Evolutionary conservation across 257 asterid genomes (phyloP), one percentile per base, ranked within the genome.

Genomic region (Scutellaria minor): DNA sequence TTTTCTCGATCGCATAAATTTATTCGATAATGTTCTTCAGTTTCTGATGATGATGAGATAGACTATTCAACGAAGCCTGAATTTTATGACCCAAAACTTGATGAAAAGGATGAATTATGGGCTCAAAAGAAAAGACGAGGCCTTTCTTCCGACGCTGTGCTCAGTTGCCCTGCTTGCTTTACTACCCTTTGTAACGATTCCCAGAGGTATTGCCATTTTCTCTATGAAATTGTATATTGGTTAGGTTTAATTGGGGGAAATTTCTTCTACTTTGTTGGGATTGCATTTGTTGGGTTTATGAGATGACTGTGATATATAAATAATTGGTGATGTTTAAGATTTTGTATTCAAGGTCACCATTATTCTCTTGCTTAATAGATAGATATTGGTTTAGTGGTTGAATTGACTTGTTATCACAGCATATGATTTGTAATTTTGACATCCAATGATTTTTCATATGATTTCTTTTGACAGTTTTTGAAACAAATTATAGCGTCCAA

Each of bases 131-230:
- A 84, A 72, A 80, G 94, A 66, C 66, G 82, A 64, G 96, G 96
- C 39, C 87, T 71, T 54, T 65, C 31, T 58, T 90, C 97, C 68
- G 98, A 93, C 74, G 98, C 94, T 52, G 88, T 87, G 27, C 98
- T 93, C 61, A 87, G 87, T 77, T 93, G 98, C 83, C 98, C 98
- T 68, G 98, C 97, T 82, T 93, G 97, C 85, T 93, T 91, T 77
- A 90, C 96, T 68, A 93, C 96, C 51, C 90, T 93, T 55, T 93
- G 92, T 76, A 73, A 89, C 55, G 98, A 93, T 78, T 86, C 90
- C 83, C 98, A 91, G 74, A 93, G 98, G 98, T 89, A 2, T 4
- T 31, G 4, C 3, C 37, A 2, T 4, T 31, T 4, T 31, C 37
- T 1, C 37, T 24, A 24, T 44, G 69, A 63, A 24, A 39, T 15